Percentiles rank a stretch among this genome's conserved stretches.
Conservation (phyloP, 306 rosid species). For the Lotus japonicus region DNA sequence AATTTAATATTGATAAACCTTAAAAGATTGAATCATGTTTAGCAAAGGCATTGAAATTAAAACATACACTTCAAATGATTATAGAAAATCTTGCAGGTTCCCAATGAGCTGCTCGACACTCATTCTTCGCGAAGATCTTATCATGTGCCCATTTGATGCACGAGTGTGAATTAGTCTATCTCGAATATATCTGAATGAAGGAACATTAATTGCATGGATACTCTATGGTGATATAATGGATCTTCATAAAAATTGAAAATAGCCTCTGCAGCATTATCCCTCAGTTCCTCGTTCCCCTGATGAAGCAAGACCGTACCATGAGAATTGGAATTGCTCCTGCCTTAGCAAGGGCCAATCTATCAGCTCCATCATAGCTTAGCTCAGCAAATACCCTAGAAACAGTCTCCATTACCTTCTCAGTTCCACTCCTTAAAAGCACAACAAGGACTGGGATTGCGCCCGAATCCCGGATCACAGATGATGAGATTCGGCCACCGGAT, state of each 20-base stretch:
- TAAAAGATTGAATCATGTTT: neutral
- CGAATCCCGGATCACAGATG: slow-evolving; percentile 18
- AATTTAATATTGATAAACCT: neutral
- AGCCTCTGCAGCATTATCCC: slow-evolving; percentile 44
- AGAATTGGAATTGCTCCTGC: slow-evolving; percentile 42
- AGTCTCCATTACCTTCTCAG: slow-evolving; percentile 26
- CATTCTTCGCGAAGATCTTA: neutral
- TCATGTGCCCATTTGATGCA: slow-evolving; percentile 25
- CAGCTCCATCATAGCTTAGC: slow-evolving; percentile 30
- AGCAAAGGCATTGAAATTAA: neutral
- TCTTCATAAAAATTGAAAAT: slow-evolving; percentile 31
- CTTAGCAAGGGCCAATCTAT: slow-evolving; percentile 41
- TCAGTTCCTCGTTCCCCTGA: slow-evolving; percentile 32
- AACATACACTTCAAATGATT: neutral
- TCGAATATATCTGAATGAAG: slow-evolving; percentile 38
- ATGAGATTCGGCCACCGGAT: slow-evolving; percentile 24
- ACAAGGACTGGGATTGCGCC: slow-evolving; percentile 41
- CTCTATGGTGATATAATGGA: slow-evolving; percentile 23
- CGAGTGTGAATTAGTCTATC: slow-evolving; percentile 19
- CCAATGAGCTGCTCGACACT: slow-evolving; percentile 26
- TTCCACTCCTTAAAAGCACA: slow-evolving; percentile 31
- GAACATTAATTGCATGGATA: slow-evolving; percentile 31
- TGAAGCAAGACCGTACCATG: slow-evolving; percentile 30
- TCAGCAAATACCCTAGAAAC: slow-evolving; percentile 35
- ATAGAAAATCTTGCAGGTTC: neutral